Conservation (phyloP, 2,329 filamentous ascomycete genomes). For the Cercospora citrullina region DNA sequence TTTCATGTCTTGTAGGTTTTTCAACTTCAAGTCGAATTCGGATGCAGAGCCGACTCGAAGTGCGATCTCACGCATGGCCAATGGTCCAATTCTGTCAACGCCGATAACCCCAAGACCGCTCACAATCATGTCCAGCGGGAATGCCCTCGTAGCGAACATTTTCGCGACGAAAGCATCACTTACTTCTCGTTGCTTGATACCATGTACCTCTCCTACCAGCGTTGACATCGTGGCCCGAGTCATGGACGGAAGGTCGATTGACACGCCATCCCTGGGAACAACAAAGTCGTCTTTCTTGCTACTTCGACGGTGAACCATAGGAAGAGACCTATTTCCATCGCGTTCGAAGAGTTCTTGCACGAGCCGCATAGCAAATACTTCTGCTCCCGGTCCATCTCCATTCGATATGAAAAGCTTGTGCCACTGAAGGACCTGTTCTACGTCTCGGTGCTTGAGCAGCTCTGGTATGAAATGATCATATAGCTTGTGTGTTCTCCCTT, state of each 20-base stretch:
- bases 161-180: constrained; percentile 74
- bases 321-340: constrained; percentile 27
- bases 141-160: constrained; percentile 75
- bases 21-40: constrained; percentile 60
- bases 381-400: constrained; percentile 42
- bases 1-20: constrained; percentile 60
- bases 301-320: constrained; percentile 22
- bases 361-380: constrained; percentile 36
- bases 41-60: constrained; percentile 60
- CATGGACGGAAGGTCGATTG: constrained; percentile 19
- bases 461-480: constrained; percentile 46
- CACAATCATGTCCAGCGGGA: constrained; percentile 71
- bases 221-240: constrained; percentile 33
- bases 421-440: constrained; percentile 40
- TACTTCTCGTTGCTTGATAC: constrained; percentile 48
- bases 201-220: constrained; percentile 43
- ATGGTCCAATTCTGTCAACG: constrained; percentile 69
- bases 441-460: constrained; percentile 34
- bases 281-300: background rate
- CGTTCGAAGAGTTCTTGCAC: constrained; percentile 33
- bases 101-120: constrained; percentile 69
- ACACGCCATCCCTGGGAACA: background rate
- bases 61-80: constrained; percentile 75
- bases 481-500: constrained; percentile 40
- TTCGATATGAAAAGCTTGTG: constrained; percentile 42